Evolutionary conservation across 257 asterid genomes (phyloP).

Genomic region (Plantago elongata): DNA sequence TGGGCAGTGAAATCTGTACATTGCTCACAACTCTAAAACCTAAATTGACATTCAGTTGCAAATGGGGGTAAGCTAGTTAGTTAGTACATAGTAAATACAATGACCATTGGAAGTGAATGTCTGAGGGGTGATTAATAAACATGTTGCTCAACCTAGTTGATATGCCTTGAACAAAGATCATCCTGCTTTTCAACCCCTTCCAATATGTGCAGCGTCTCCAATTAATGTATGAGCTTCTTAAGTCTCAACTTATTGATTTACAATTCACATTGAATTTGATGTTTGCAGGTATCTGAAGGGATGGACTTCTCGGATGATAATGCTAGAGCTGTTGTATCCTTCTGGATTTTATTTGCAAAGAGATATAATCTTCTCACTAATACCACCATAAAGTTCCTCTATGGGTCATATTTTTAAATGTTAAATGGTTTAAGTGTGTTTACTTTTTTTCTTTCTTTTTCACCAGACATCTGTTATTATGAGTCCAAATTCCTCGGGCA

Average conservation of each 20-base stretch:
- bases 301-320: slow-evolving; percentile 94
- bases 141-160: too few species aligned
- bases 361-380: slow-evolving; percentile 18
- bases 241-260: too few species aligned
- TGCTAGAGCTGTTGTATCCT: slow-evolving; percentile 98
- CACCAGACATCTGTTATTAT: too few species aligned
- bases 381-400: background rate
- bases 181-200: background rate
- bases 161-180: background rate
- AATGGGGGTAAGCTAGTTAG: too few species aligned
- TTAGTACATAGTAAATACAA: too few species aligned
- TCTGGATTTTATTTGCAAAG: slow-evolving; percentile 18
- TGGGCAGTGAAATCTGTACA: too few species aligned
- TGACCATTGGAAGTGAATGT: too few species aligned
- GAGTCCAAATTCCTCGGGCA: too few species aligned
- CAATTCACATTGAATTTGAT: slow-evolving; percentile 15
- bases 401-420: slow-evolving; percentile 4
- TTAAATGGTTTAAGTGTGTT: slow-evolving; percentile 7
- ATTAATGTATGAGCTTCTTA: too few species aligned
- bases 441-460: background rate
- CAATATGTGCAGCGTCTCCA: background rate
- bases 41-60: too few species aligned
- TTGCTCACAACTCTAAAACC: too few species aligned
- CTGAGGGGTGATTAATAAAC: too few species aligned
- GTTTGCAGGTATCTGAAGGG: slow-evolving; percentile 93